A percentile compares a stretch with the other conserved stretches of the same genome.
These are phyloP conservation scores for Vanderwaltozyma yarrowii DNA, from an alignment of 805 yeast genomes.

Conservation along the genomic window DNA sequence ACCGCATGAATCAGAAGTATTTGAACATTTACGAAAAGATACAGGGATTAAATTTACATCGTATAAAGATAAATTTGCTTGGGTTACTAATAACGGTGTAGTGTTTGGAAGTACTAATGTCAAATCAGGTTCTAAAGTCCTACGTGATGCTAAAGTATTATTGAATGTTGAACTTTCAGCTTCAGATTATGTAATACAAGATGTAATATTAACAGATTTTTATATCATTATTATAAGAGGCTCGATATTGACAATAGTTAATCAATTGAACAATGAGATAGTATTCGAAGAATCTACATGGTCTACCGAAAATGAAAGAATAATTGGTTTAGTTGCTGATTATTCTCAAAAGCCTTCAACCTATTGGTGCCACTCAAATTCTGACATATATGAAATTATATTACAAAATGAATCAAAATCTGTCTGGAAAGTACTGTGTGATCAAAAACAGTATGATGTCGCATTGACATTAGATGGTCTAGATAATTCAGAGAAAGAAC, in stretches of 20 bases:
- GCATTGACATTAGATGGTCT: conserved; percentile 42
- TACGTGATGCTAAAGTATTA: conserved; percentile 31
- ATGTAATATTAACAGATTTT: conserved; percentile 41
- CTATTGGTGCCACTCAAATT: conserved; percentile 63
- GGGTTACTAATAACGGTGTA: conserved; percentile 40
- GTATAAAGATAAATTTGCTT: conserved; percentile 30
- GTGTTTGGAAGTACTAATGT: conserved; percentile 31
- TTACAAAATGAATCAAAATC: conserved; percentile 59
- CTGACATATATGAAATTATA: conserved; percentile 59
- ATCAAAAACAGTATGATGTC: conserved; percentile 45
- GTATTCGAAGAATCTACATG: conserved; percentile 34
- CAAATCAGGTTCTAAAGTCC: conserved; percentile 9
- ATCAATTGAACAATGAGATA: conserved; percentile 41
- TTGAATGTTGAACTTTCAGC: conserved; percentile 33
- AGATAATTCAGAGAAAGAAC: conserved; percentile 34
- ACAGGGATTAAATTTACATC: conserved; percentile 27
- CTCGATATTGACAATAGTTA: conserved; percentile 34
- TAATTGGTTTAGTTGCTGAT: conserved; percentile 44
- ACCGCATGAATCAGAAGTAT: conserved; percentile 31
- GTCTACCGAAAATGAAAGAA: conserved; percentile 20
- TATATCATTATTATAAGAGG: conserved; percentile 42
- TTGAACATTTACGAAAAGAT: conserved; percentile 28
- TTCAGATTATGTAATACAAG: conserved; percentile 26
- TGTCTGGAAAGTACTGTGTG: conserved; percentile 61
- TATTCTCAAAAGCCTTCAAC: conserved; percentile 35